Conservation (phyloP, 2,329 filamentous ascomycete genomes). For the Fusarium kyushuense region DNA sequence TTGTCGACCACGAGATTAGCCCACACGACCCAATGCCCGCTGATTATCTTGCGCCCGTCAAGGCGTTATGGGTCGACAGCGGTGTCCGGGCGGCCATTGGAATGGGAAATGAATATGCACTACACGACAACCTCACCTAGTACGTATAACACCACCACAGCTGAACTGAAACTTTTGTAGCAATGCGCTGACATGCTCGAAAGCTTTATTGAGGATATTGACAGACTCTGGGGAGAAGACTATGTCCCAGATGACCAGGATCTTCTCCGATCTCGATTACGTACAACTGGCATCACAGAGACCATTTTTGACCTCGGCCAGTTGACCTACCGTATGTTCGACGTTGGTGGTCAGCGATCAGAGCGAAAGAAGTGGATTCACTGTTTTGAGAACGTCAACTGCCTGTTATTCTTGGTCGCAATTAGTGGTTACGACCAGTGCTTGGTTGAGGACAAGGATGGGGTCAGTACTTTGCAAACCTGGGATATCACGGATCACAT, state of each 20-base stretch:
- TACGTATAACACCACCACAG: slow-evolving; percentile 60
- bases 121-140: slow-evolving; percentile 97
- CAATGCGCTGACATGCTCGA: slow-evolving; percentile 54
- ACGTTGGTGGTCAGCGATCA: slow-evolving; percentile 93
- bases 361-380: slow-evolving; percentile 99
- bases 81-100: slow-evolving; percentile 89
- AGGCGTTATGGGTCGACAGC: slow-evolving; percentile 82
- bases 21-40: slow-evolving; percentile 83
- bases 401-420: slow-evolving; percentile 91
- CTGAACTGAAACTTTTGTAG: background rate
- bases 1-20: slow-evolving; percentile 84
- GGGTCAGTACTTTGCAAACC: slow-evolving; percentile 69
- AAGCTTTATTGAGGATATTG: slow-evolving; percentile 83
- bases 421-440: slow-evolving; percentile 98
- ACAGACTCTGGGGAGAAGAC: slow-evolving; percentile 78
- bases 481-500: background rate
- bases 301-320: slow-evolving; percentile 92
- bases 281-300: slow-evolving; percentile 96
- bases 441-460: slow-evolving; percentile 94
- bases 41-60: slow-evolving; percentile 84
- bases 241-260: slow-evolving; percentile 96
- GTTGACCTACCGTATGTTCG: slow-evolving; percentile 96
- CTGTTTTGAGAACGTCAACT: slow-evolving; percentile 97
- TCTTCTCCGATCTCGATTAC: slow-evolving; percentile 87
- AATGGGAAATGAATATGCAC: slow-evolving; percentile 95